Evolutionary conservation across 805 yeast genomes (phyloP), one percentile per base, ranked within the genome.

Genomic region (Candida piceae): DNA sequence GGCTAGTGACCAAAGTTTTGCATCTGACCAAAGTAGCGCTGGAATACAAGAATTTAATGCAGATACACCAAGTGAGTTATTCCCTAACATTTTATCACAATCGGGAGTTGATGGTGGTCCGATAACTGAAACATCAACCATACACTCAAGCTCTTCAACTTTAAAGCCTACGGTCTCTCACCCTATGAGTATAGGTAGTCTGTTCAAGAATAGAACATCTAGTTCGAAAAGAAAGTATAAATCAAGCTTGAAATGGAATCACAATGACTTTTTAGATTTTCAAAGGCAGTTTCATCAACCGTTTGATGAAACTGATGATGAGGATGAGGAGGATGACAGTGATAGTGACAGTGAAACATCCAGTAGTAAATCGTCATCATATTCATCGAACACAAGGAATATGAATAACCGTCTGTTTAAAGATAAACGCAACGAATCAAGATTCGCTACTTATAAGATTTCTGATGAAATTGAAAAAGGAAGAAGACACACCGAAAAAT

Each of bases 401-500:
- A n/a, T n/a, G n/a, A n/a, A n/a, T n/a, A n/a, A n/a, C n/a, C n/a
- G n/a, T n/a, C 23, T 21, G 10, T 10, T 21, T 21, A 21, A 7
- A 7, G 10, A 7, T 21, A 7, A 7, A 21, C 23, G 13, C 26
- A 25, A 18, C 16, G 30, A 16, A 26, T 6, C 15, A 26, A 19
- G 24, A 3, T 40, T 42, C 31, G 41, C 46, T 2, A 38, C 44
- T 12, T 32, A 34, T 4, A 36, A 27, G 19, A 29, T 46, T 4
- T n/a, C 28, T 16, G 12, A 35, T 16, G 50, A 46, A 18, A 40
- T 44, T 17, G 45, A 38, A 10, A 39, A 29, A 11, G 52, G 13
- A 20, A 11, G 16, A 13, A 5, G 15, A 15, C 17, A 15, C 12
- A 7, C 15, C 12, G 18, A 21, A 5, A 13, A 21, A 16, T 16